phyloP scores from a whole-genome alignment of 2,329 filamentous ascomycete species.

The Escovopsis weberi region DNA sequence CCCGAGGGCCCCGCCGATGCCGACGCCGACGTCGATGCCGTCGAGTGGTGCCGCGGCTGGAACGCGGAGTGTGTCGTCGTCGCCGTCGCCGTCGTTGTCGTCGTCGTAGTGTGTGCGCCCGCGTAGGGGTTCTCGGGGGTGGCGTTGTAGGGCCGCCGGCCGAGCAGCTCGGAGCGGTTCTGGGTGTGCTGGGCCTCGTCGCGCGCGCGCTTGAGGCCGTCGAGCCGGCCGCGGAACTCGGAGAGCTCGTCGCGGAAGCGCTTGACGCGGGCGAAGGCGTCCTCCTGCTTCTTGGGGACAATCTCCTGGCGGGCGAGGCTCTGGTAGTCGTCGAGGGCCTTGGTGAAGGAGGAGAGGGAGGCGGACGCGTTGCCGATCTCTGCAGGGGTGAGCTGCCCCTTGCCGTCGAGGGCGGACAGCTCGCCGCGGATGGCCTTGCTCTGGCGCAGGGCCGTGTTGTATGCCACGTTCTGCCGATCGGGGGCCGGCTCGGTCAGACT shows the following conservation, averaged over 20 bases:
- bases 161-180: slow-evolving; percentile 70
- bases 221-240: slow-evolving; percentile 66
- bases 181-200: slow-evolving; percentile 55
- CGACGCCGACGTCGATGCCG: too few relatives aligned
- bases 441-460: slow-evolving; percentile 77
- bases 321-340: slow-evolving; percentile 87
- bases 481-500: too few relatives aligned
- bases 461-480: slow-evolving; percentile 54
- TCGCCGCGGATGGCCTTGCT: slow-evolving; percentile 66
- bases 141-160: slow-evolving; percentile 63
- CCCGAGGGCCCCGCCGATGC: too few relatives aligned
- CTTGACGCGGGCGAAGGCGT: slow-evolving; percentile 72
- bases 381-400: slow-evolving; percentile 43
- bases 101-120: slow-evolving; percentile 15
- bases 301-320: slow-evolving; percentile 76
- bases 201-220: slow-evolving; percentile 58
- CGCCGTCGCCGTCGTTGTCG: not conserved
- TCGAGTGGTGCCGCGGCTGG: slow-evolving; percentile 24
- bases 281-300: slow-evolving; percentile 80
- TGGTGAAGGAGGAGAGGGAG: slow-evolving; percentile 64
- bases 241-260: slow-evolving; percentile 72
- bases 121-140: slow-evolving; percentile 90
- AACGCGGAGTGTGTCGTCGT: slow-evolving; percentile 16
- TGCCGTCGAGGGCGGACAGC: slow-evolving; percentile 54
- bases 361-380: slow-evolving; percentile 57